Percentiles rank a stretch among this genome's conserved stretches.
Evolutionary conservation across 108 stramenopile species (phyloP).

Genomic region (Chaetoceros muelleri): DNA sequence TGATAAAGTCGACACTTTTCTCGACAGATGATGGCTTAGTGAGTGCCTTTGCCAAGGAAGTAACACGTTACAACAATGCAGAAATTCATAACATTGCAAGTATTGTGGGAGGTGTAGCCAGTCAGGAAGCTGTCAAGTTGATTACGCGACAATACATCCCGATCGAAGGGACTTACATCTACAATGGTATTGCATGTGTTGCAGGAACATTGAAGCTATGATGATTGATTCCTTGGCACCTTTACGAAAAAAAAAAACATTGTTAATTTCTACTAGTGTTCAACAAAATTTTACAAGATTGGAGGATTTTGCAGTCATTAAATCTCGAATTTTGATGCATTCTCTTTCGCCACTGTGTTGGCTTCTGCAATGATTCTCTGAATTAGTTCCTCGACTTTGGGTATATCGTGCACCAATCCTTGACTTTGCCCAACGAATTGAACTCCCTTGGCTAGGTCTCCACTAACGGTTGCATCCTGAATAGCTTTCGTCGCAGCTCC

Average conservation of each 20-base stretch:
- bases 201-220: conserved; percentile 67
- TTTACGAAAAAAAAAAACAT: neutral
- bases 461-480: conserved; percentile 66
- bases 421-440: conserved; percentile 62
- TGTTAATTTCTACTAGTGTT: neutral
- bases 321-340: conserved; percentile 7
- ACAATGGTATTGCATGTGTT: conserved; percentile 89
- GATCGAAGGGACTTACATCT: conserved; percentile 82
- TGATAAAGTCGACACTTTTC: conserved; percentile 21
- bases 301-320: too few relatives aligned
- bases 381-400: conserved; percentile 60
- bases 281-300: too few relatives aligned
- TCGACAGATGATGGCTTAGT: conserved; percentile 15
- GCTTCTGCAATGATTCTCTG: conserved; percentile 65
- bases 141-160: conserved; percentile 90
- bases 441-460: conserved; percentile 58
- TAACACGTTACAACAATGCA: conserved; percentile 77
- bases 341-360: conserved; percentile 16
- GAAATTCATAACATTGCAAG: conserved; percentile 85
- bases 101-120: conserved; percentile 86
- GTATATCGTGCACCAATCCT: conserved; percentile 73
- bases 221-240: neutral
- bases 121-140: conserved; percentile 94
- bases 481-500: conserved; percentile 77
- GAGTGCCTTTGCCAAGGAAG: conserved; percentile 50